Conservation (phyloP, 495 filamentous ascomycete genomes). For the Darksidea phi region DNA sequence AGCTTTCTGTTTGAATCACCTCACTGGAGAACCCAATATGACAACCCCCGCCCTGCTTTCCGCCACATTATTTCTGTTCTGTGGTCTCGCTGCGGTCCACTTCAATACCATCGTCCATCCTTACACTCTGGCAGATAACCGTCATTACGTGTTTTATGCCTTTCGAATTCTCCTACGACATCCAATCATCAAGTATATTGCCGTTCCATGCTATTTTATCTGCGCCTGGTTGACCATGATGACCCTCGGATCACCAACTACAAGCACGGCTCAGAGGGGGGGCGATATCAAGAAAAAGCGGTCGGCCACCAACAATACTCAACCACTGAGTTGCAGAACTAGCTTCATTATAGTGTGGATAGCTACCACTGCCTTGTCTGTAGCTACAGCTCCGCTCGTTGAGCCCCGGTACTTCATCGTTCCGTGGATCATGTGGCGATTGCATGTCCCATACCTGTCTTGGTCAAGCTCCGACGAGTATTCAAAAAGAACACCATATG, state of each 20-base stretch:
- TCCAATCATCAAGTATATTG: slow-evolving; percentile 62
- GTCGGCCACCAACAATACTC: slow-evolving; percentile 43
- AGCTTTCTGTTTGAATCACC: slow-evolving; percentile 28
- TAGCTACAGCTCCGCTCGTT: slow-evolving; percentile 85
- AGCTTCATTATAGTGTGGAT: slow-evolving; percentile 69
- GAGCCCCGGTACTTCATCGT: slow-evolving; percentile 94
- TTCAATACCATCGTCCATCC: slow-evolving; percentile 94
- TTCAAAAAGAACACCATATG: slow-evolving; percentile 30
- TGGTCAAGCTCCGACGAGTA: slow-evolving; percentile 2
- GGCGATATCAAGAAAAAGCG: slow-evolving; percentile 21
- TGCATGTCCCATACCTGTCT: slow-evolving; percentile 61
- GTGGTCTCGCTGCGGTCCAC: slow-evolving; percentile 60
- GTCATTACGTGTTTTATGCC: slow-evolving; percentile 95
- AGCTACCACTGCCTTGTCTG: slow-evolving; percentile 66
- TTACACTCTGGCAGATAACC: slow-evolving; percentile 93
- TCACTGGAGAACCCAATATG: slow-evolving; percentile 35
- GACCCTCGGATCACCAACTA: slow-evolving; percentile 49
- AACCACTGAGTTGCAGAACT: slow-evolving; percentile 45
- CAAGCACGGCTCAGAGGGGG: not conserved
- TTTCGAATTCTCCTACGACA: slow-evolving; percentile 76
- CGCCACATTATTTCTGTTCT: slow-evolving; percentile 43
- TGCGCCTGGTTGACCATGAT: slow-evolving; percentile 61
- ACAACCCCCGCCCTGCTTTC: slow-evolving; percentile 45
- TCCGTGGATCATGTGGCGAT: slow-evolving; percentile 90
- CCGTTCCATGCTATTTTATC: slow-evolving; percentile 61